These are phyloP conservation scores for Leptodontidium sp. DNA, from an alignment of 2,329 filamentous ascomycete species.

Conservation along the genomic window DNA sequence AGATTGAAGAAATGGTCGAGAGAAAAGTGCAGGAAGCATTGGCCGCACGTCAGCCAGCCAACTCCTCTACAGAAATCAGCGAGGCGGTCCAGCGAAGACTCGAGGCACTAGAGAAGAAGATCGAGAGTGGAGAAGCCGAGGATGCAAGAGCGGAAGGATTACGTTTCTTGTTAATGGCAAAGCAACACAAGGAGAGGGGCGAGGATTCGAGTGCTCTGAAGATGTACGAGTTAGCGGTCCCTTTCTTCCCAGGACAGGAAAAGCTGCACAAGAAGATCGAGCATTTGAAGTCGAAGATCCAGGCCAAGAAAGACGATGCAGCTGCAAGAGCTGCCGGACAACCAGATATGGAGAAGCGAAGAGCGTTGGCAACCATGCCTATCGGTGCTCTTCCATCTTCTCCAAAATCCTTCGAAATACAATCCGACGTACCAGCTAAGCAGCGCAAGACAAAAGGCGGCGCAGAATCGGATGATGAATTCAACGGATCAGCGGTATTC, in stretches of 20 bases:
- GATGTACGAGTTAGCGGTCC: constrained; percentile 86
- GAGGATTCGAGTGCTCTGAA: constrained; percentile 80
- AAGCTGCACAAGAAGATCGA: constrained; percentile 79
- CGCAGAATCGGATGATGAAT: constrained; percentile 47
- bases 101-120: constrained; percentile 85
- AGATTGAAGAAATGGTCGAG: constrained; percentile 91
- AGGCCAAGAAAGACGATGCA: constrained; percentile 47
- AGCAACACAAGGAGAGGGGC: constrained; percentile 86
- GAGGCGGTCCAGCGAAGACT: constrained; percentile 83
- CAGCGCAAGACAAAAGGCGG: constrained; percentile 40
- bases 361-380: constrained; percentile 36
- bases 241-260: constrained; percentile 85
- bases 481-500: constrained; percentile 43
- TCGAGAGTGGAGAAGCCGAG: constrained; percentile 71
- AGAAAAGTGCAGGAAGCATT: constrained; percentile 91
- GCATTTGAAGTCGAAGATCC: constrained; percentile 63
- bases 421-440: constrained; percentile 24
- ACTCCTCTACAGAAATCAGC: constrained; percentile 62
- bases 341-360: constrained; percentile 31
- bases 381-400: constrained; percentile 38
- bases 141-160: constrained; percentile 83
- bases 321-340: constrained; percentile 16
- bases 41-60: constrained; percentile 71
- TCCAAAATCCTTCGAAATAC: constrained; percentile 37
- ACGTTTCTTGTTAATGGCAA: constrained; percentile 86